These are phyloP conservation scores for Brettanomyces anomalus DNA, from an alignment of 805 yeast genomes.

Conservation along the genomic window DNA sequence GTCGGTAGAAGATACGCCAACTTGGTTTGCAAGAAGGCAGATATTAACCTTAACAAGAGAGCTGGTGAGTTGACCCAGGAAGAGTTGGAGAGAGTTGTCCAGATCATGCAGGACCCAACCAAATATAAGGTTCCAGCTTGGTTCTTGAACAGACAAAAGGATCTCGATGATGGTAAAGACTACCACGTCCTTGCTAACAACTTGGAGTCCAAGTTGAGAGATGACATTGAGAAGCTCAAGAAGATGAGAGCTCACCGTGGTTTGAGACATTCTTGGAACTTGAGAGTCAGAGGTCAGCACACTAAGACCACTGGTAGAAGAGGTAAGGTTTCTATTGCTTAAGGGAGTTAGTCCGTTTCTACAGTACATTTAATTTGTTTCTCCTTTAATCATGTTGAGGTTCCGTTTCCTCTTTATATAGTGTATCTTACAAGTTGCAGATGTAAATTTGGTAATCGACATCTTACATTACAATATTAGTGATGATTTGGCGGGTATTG, in stretches of 20 bases:
- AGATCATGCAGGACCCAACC: constrained; percentile 99
- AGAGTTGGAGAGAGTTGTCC: constrained; percentile 99
- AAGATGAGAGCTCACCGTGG: constrained; percentile 99
- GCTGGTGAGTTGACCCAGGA: constrained; percentile 99
- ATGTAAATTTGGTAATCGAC: no score
- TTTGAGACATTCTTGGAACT: constrained; percentile 99
- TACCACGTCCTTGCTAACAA: constrained; percentile 98
- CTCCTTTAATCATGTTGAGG: no score
- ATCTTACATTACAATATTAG: no score
- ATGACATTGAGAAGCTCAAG: constrained; percentile 99
- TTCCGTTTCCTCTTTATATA: no score
- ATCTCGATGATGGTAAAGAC: constrained; percentile 97
- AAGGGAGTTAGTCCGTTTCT: constrained; percentile 7
- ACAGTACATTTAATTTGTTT: no score
- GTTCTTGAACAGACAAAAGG: constrained; percentile 99
- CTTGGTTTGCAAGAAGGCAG: constrained; percentile 99
- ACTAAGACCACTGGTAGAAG: constrained; percentile 99
- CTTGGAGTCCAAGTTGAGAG: constrained; percentile 99
- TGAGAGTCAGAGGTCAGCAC: constrained; percentile 99
- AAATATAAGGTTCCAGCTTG: constrained; percentile 99
- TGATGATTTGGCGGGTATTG: no score
- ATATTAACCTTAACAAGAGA: constrained; percentile 95
- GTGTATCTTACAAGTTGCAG: no score
- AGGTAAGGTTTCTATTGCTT: constrained; percentile 43
- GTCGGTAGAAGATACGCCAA: constrained; percentile 99